Base-by-base conservation (phyloP, 371 early-diverging fungal species). In the Haplosporangium sp. region DNA sequence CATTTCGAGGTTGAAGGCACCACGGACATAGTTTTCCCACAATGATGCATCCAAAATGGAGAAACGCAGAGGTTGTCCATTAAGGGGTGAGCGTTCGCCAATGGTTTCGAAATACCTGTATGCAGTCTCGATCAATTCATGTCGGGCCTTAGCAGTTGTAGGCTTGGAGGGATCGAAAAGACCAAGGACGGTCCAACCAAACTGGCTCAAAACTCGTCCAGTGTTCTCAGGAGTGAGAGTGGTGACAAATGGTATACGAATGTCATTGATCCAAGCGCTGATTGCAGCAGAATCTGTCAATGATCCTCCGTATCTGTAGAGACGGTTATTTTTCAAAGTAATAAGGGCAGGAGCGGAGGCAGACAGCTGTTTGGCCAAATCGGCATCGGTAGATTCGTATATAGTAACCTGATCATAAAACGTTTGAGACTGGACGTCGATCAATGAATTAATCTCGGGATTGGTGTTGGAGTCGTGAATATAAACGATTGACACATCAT, bases 11-110 rank as follows among this genome's bases (percentile, higher is more conserved):
- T 71, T 65, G 39, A 71, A 71, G 9, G 81, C 81, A 3, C 81
- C 81, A 10, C 74, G 81, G 68, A 79, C 71, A 65, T 79, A 79
- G 72, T 47, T 52, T 58, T 57, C 59, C 81, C 81, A 79, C n/a
- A 58, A 27, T 19, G 68, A 39, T 15, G 71, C 81, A 62, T 79
- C 74, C 71, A 79, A 9, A 20, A 74, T 67, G 34, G 60, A 71
- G 39, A 77, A 77, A 2, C 61, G 56, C 34, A 78, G 37, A n/a
- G 70, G 61, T 19, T 45, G 39, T 13, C 37, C 68, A 34, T 56
- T 72, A 44, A 68, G 20, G 9, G 55, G 35, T 9, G 40, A 47
- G 15, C 71, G 71, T 19, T 52, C 71, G 4, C 45, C 59, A 2
- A 66, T 7, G 9, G 62, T 47, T 2, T 11, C 60, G 11, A 65